phyloP scores from a whole-genome alignment of 306 rosid genomes.

The Vigna reflexopilosa region DNA sequence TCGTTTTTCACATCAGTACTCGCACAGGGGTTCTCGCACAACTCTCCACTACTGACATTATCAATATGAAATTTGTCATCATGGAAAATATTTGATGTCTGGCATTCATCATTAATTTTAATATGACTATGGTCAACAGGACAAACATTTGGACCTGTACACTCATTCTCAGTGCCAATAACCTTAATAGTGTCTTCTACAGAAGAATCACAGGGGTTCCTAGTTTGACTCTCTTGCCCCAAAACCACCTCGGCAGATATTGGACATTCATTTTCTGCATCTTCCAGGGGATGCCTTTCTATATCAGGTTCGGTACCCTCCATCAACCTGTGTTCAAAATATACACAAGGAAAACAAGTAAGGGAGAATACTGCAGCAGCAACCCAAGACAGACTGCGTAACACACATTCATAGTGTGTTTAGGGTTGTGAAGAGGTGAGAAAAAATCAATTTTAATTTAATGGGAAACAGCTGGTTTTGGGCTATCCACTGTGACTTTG shows the following conservation, averaged over 20 bases:
- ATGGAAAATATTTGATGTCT: conserved; percentile 40
- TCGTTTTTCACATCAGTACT: conserved; percentile 37
- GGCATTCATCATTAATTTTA: conserved; percentile 50
- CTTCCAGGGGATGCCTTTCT: conserved; percentile 34
- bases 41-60: conserved; percentile 29
- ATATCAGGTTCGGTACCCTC: conserved; percentile 43
- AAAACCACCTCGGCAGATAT: conserved; percentile 39
- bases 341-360: neutral
- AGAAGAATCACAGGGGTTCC: conserved; percentile 39
- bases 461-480: neutral
- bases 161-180: conserved; percentile 44
- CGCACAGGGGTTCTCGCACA: conserved; percentile 38
- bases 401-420: neutral
- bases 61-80: conserved; percentile 46
- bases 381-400: conserved; percentile 17
- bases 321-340: conserved; percentile 47
- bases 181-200: conserved; percentile 37
- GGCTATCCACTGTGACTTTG: neutral
- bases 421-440: neutral
- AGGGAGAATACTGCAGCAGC: conserved; percentile 6
- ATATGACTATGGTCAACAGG: conserved; percentile 40
- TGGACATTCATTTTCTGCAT: conserved; percentile 39
- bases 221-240: conserved; percentile 44
- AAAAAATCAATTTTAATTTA: neutral
- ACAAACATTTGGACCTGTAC: conserved; percentile 41